phyloP scores from a whole-genome alignment of 1,284 basidiomycete species.

The Agroathelia rolfsii region DNA sequence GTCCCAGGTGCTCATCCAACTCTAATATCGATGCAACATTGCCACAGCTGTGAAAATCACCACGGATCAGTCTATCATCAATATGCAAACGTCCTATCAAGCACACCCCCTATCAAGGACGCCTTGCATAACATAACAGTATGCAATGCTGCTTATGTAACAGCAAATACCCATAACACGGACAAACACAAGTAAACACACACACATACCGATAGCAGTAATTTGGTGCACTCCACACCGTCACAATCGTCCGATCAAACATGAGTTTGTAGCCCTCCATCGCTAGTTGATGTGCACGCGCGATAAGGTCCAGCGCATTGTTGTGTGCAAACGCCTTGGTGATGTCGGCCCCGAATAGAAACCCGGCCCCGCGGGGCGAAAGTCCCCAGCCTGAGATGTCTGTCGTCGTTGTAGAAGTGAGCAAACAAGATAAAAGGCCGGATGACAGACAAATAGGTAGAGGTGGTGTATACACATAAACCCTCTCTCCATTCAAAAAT shows the following conservation, averaged over 20 bases:
- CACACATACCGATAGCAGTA: slow-evolving; percentile 88
- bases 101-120: neutral
- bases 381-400: slow-evolving; percentile 93
- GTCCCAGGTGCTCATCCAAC: slow-evolving; percentile 81
- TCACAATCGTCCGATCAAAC: slow-evolving; percentile 94
- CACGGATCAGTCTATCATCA: slow-evolving; percentile 4
- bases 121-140: neutral
- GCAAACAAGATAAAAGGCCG: slow-evolving; percentile 7
- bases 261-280: slow-evolving; percentile 99
- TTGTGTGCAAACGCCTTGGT: slow-evolving; percentile 84
- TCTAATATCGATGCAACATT: slow-evolving; percentile 92
- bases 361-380: slow-evolving; percentile 94
- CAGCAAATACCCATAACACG: slow-evolving; percentile 1
- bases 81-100: neutral
- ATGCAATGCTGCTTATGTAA: neutral
- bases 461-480: too few relatives aligned
- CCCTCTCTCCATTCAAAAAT: too few relatives aligned
- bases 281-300: slow-evolving; percentile 93
- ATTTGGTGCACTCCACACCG: slow-evolving; percentile 98
- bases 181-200: slow-evolving; percentile 5
- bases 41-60: slow-evolving; percentile 55
- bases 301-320: slow-evolving; percentile 92
- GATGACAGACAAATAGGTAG: too few relatives aligned
- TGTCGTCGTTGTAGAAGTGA: slow-evolving; percentile 14
- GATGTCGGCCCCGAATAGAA: slow-evolving; percentile 89